Conservation (phyloP, 2,329 filamentous ascomycete genomes). For the Sporothrix euskadiensis region DNA sequence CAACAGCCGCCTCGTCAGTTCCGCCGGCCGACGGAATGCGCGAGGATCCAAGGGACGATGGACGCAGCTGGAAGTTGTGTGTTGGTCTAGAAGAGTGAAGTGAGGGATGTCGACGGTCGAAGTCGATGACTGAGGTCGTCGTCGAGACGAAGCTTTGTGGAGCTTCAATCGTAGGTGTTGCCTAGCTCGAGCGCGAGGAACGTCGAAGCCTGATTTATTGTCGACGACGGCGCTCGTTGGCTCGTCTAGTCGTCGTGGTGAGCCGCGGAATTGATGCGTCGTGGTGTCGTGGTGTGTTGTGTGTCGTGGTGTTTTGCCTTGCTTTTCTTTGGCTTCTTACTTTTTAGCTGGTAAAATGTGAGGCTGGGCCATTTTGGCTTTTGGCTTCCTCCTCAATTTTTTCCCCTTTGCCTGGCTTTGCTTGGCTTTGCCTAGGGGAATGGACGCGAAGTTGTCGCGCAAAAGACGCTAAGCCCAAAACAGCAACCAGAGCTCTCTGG, state of each 20-base stretch:
- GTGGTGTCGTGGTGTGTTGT: slow-evolving; percentile 2
- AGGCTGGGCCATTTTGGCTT: slow-evolving; percentile 21
- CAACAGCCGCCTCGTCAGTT: background rate
- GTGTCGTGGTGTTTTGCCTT: background rate
- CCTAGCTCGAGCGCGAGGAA: background rate
- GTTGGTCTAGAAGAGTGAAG: background rate
- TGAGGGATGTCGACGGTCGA: background rate
- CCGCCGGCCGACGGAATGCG: background rate
- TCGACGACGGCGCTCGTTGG: background rate
- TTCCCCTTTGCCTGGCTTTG: slow-evolving; percentile 25
- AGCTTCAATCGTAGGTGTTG: background rate
- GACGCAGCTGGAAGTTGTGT: background rate
- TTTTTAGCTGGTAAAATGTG: slow-evolving; percentile 22
- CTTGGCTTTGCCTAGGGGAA: background rate
- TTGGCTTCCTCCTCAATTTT: slow-evolving; percentile 26
- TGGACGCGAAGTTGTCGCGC: slow-evolving; percentile 37
- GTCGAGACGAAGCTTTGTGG: too few species aligned
- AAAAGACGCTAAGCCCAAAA: slow-evolving; percentile 35
- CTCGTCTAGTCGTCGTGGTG: background rate
- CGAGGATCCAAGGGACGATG: background rate
- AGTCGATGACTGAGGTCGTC: background rate
- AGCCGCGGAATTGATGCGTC: background rate
- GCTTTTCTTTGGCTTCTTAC: slow-evolving; percentile 9
- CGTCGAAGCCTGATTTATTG: background rate
- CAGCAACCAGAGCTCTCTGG: slow-evolving; percentile 22